Percentiles rank a stretch among this genome's conserved stretches.
These are phyloP conservation scores for Triangularia setosa DNA, from an alignment of 2,329 filamentous ascomycete species.

Conservation along the genomic window DNA sequence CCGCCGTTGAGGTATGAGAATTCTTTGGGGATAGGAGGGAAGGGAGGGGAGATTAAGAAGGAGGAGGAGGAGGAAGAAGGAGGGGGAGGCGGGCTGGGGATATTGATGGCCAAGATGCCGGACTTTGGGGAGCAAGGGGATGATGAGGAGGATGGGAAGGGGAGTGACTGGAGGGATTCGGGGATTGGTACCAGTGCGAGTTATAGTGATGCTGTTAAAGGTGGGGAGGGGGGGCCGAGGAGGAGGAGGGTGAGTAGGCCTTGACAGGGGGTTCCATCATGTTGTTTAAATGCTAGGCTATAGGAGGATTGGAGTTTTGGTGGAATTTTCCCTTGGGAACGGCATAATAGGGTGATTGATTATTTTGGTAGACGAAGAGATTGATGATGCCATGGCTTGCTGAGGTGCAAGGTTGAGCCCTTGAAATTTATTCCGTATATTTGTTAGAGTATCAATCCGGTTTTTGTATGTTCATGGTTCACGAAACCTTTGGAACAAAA, in stretches of 20 bases:
- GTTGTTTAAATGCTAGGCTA: neutral
- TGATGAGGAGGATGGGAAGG: constrained; percentile 40
- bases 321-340: too few relatives aligned
- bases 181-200: constrained; percentile 20
- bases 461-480: too few relatives aligned
- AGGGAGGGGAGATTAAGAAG: constrained; percentile 34
- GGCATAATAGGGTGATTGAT: too few relatives aligned
- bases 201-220: constrained; percentile 13
- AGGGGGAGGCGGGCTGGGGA: neutral
- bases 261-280: neutral
- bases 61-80: constrained; percentile 31
- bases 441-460: too few relatives aligned
- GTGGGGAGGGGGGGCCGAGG: constrained; percentile 4
- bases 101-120: constrained; percentile 6
- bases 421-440: too few relatives aligned
- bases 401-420: too few relatives aligned
- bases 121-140: constrained; percentile 33
- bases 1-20: constrained; percentile 37
- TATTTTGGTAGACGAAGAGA: too few relatives aligned
- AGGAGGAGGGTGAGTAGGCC: constrained; percentile 11
- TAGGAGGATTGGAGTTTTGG: neutral
- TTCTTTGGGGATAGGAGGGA: constrained; percentile 23
- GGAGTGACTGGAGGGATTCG: constrained; percentile 13
- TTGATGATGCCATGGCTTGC: too few relatives aligned
- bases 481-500: too few relatives aligned